Evolutionary conservation across 2,329 filamentous ascomycete species (phyloP), one percentile per base, ranked within the genome.

Genomic region (Hymenoscyphus linearis): DNA sequence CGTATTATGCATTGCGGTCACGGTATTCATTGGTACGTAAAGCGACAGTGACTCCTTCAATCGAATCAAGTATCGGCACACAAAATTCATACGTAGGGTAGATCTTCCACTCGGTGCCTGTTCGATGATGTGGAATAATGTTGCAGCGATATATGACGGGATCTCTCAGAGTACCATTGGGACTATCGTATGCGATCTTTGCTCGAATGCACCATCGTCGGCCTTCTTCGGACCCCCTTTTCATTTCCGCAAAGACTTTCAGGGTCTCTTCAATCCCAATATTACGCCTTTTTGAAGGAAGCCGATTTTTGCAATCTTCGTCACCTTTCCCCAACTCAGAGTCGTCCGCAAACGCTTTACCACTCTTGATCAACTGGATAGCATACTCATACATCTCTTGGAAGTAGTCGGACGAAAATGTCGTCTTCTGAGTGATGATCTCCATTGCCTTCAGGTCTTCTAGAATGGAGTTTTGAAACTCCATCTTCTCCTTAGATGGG

Each of bases 61-160:
- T 18, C 2, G 37, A 18, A 47, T 47, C 40, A 5, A 47, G 22
- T 10, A 47, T 47, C 12, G n/a, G 40, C 12, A 7, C n/a, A 47
- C n/a, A 47, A 25, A 47, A 12, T 1, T 47, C 40, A 25, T 22
- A 47, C n/a, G 18, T 47, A 3, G 40, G 40, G 2, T 47, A 12
- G 1, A 25, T 47, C n/a, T 91, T 92, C 88, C 88, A 92, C 66
- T 80, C 85, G 62, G 79, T 82, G 26, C 89, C 89, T 1, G 89
- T 93, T 67, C 90, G 85, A 78, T 93, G 89, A 74, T 93, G 89
- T 14, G 60, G 37, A 57, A 22, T 56, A 5, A 82, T 79, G 71
- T 96, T 96, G 83, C 91, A 96, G 67, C 93, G 88, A 82, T 96
- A 97, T 75, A 97, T 95, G 76, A 97, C 91, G 13, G 93, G 93